Percentiles rank a stretch among this genome's conserved stretches.
Evolutionary conservation across 225 moss, liverwort and hornwort species (phyloP).

Genomic region (Straminergon stramineum): DNA sequence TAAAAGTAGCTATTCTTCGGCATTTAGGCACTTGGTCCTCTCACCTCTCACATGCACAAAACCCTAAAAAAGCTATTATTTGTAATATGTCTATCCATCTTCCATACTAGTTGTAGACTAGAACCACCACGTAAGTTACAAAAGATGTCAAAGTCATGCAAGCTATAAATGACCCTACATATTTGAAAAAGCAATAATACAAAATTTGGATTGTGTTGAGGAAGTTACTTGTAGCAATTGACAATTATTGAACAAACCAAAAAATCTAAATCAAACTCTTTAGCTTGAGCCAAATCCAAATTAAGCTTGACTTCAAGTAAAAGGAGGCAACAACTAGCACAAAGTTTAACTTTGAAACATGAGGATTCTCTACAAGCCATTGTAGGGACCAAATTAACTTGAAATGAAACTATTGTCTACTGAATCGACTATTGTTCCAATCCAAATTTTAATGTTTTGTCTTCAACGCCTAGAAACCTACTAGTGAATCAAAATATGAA

Average conservation of each 20-base stretch:
- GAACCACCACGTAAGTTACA: not conserved
- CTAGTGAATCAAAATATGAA: not conserved
- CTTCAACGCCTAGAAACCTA: accelerated
- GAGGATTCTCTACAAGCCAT: not conserved
- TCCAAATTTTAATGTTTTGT: not conserved
- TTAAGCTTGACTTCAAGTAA: not conserved
- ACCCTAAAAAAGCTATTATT: not conserved
- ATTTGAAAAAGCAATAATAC: not conserved
- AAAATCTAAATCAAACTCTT: not conserved
- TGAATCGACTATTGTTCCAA: not conserved
- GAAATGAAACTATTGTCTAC: not conserved
- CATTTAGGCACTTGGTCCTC: not conserved
- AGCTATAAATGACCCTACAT: not conserved
- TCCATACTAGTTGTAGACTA: not conserved
- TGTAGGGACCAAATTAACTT: not conserved
- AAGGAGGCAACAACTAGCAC: not conserved
- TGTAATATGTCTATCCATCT: accelerated
- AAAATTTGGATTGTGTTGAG: not conserved
- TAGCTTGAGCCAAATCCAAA: accelerated
- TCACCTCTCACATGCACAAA: not conserved
- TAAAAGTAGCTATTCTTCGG: not conserved
- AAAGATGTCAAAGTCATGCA: too few relatives aligned
- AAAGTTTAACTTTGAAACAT: not conserved
- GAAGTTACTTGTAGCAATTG: accelerated
- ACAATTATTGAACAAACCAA: not conserved